Percentiles rank a stretch among this genome's conserved stretches.
Conservation (phyloP, 2,329 filamentous ascomycete species). For the Penicillium glabrum region DNA sequence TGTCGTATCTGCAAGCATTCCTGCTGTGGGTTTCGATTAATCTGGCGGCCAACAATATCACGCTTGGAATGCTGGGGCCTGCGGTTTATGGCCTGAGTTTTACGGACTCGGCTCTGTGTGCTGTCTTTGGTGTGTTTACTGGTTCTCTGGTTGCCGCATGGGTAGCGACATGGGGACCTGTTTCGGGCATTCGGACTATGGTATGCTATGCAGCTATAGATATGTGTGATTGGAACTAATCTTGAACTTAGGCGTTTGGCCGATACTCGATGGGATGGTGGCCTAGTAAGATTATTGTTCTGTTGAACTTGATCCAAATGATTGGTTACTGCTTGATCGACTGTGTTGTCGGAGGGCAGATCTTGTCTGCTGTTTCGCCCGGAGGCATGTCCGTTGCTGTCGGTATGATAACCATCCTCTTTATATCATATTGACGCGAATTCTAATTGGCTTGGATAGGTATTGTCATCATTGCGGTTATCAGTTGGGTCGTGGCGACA, state of each 20-base stretch:
- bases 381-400: slow-evolving; percentile 63
- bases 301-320: slow-evolving; percentile 63
- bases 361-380: slow-evolving; percentile 63
- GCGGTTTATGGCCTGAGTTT: slow-evolving; percentile 60
- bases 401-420: slow-evolving; percentile 38
- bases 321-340: slow-evolving; percentile 64
- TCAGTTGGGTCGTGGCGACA: slow-evolving; percentile 64
- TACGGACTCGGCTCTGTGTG: slow-evolving; percentile 55
- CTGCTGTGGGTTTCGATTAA: slow-evolving; percentile 65
- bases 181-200: slow-evolving; percentile 63
- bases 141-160: slow-evolving; percentile 59
- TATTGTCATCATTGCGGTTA: slow-evolving; percentile 63
- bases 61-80: slow-evolving; percentile 63
- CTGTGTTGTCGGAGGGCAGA: slow-evolving; percentile 67
- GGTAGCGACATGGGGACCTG: slow-evolving; percentile 62
- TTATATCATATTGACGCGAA: not conserved
- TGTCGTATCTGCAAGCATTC: slow-evolving; percentile 58
- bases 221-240: not conserved
- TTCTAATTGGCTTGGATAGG: slow-evolving; percentile 20
- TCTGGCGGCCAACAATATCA: slow-evolving; percentile 63
- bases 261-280: slow-evolving; percentile 66
- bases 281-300: slow-evolving; percentile 62
- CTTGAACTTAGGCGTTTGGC: slow-evolving; percentile 49
- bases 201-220: slow-evolving; percentile 27
- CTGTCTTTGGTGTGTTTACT: slow-evolving; percentile 57